phyloP scores from a whole-genome alignment of 2,329 filamentous ascomycete genomes.

The Helotiales sp. region DNA sequence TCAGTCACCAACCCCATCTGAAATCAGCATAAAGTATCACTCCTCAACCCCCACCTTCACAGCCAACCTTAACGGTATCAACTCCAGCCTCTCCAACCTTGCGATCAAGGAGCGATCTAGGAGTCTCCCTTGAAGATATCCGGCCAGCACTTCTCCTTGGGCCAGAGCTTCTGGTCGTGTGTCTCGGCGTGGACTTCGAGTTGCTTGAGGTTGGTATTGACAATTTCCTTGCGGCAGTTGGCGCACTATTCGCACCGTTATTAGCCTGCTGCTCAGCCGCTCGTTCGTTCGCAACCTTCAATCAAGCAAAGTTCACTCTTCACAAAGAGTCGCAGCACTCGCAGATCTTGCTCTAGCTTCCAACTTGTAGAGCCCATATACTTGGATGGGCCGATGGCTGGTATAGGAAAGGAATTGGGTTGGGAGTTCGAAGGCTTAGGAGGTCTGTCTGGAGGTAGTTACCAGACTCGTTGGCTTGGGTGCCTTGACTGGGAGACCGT shows the following conservation, averaged over 20 bases:
- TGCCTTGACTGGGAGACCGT: conserved; percentile 59
- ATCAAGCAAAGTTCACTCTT: neutral
- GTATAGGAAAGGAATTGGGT: neutral
- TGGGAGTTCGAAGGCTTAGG: neutral
- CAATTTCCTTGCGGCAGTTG: conserved; percentile 56
- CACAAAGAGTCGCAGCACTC: neutral
- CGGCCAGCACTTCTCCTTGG: conserved; percentile 64
- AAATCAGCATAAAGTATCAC: neutral
- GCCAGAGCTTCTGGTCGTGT: conserved; percentile 55
- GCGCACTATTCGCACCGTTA: conserved; percentile 47
- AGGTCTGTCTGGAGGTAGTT: conserved; percentile 32
- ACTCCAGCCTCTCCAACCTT: neutral
- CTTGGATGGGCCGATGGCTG: neutral
- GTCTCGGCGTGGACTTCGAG: conserved; percentile 58
- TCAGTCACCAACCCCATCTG: neutral
- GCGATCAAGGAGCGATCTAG: neutral
- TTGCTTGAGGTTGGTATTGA: conserved; percentile 56
- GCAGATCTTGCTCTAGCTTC: conserved; percentile 1
- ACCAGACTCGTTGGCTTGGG: conserved; percentile 57
- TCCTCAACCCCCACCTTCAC: neutral
- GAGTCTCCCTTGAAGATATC: conserved; percentile 40
- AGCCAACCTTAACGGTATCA: neutral
- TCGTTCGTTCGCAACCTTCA: neutral
- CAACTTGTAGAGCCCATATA: neutral
- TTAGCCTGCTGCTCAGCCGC: neutral